phyloP scores from a whole-genome alignment of 2,329 filamentous ascomycete species.

The Helicocarpus griseus region DNA sequence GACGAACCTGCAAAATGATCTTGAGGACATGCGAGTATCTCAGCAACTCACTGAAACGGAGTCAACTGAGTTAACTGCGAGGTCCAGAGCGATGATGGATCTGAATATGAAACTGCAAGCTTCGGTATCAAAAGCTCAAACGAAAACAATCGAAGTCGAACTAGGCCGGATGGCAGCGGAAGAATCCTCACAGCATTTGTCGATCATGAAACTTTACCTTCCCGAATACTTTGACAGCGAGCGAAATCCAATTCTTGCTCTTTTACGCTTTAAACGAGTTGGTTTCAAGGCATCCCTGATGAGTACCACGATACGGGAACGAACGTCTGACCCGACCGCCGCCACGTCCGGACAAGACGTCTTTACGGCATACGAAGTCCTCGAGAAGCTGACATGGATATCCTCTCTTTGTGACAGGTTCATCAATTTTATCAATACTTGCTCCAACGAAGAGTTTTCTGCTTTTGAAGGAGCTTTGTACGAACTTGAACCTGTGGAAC shows the following conservation, averaged over 20 bases:
- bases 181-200: slow-evolving; percentile 77
- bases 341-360: slow-evolving; percentile 63
- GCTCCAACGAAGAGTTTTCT: slow-evolving; percentile 67
- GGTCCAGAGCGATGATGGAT: slow-evolving; percentile 91
- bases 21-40: slow-evolving; percentile 86
- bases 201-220: slow-evolving; percentile 80
- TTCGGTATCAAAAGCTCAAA: slow-evolving; percentile 81
- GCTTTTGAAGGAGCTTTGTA: slow-evolving; percentile 70
- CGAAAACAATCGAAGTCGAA: slow-evolving; percentile 89
- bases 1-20: slow-evolving; percentile 69
- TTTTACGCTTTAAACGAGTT: slow-evolving; percentile 79
- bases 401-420: slow-evolving; percentile 76
- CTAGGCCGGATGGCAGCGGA: slow-evolving; percentile 77
- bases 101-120: slow-evolving; percentile 89
- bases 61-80: slow-evolving; percentile 77
- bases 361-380: slow-evolving; percentile 67
- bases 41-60: slow-evolving; percentile 89
- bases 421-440: slow-evolving; percentile 67
- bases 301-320: slow-evolving; percentile 68
- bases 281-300: slow-evolving; percentile 79
- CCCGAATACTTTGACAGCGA: slow-evolving; percentile 75
- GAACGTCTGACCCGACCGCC: slow-evolving; percentile 58
- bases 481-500: slow-evolving; percentile 85
- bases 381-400: slow-evolving; percentile 81
- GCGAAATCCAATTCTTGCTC: slow-evolving; percentile 74